phyloP scores from a whole-genome alignment of 345 rosid genomes.

The Arabis hirsuta region DNA sequence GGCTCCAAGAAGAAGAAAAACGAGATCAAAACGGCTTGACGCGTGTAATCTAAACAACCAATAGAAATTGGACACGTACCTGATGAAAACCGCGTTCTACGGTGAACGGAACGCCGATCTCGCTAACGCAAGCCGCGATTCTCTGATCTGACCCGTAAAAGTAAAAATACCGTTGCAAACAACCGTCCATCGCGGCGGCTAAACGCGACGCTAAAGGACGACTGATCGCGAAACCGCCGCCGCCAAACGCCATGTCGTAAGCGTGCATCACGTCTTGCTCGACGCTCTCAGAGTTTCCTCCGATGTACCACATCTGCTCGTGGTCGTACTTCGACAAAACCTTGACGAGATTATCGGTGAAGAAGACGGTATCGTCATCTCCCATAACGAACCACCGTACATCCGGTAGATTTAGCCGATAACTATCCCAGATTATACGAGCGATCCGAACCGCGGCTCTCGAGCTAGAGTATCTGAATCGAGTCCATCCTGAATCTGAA shows the following conservation, averaged over 20 bases:
- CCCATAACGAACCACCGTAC: conserved; percentile 98
- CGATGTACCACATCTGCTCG: conserved; percentile 76
- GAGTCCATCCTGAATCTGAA: conserved; percentile 61
- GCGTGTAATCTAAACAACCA: conserved; percentile 31
- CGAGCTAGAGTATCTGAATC: conserved; percentile 61
- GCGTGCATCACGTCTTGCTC: conserved; percentile 73
- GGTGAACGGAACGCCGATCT: conserved; percentile 77
- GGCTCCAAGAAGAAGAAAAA: conserved; percentile 5
- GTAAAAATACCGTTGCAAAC: conserved; percentile 61
- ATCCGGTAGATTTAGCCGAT: conserved; percentile 44
- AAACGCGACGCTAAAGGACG: conserved; percentile 66
- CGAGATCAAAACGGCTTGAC: neutral
- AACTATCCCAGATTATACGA: conserved; percentile 69
- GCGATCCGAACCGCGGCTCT: conserved; percentile 79
- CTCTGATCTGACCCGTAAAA: conserved; percentile 92
- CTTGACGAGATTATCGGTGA: conserved; percentile 62
- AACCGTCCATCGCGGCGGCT: conserved; percentile 63
- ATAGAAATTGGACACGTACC: conserved; percentile 49
- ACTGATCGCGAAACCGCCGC: conserved; percentile 86
- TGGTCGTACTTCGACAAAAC: conserved; percentile 72
- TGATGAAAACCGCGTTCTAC: conserved; percentile 80
- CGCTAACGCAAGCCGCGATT: conserved; percentile 70
- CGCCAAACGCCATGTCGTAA: conserved; percentile 91
- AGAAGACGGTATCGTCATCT: conserved; percentile 86
- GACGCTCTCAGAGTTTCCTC: conserved; percentile 79